Percentiles rank a stretch among this genome's conserved stretches.
phyloP scores from a whole-genome alignment of 2,329 filamentous ascomycete species.

The Ilyonectria destructans region DNA sequence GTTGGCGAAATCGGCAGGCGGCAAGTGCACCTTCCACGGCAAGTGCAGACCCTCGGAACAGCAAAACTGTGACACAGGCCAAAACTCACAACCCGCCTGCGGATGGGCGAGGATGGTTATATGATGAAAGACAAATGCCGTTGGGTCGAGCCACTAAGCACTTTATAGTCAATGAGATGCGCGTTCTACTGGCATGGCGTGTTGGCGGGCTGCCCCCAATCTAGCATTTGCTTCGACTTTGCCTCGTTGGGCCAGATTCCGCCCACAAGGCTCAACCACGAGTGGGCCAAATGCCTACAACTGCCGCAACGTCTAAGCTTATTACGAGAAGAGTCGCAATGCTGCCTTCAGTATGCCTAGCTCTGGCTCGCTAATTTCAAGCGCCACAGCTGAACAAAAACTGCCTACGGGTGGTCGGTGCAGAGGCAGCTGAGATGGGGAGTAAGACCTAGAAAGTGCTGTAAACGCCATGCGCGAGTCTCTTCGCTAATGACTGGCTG shows the following conservation, averaged over 20 bases:
- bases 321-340: background rate
- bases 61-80: background rate
- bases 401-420: background rate
- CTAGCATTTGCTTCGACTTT: background rate
- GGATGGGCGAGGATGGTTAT: background rate
- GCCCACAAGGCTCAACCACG: slow-evolving; percentile 4
- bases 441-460: background rate
- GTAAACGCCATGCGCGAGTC: background rate
- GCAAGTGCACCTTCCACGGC: slow-evolving; percentile 3
- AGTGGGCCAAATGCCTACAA: slow-evolving; percentile 1
- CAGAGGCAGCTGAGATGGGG: background rate
- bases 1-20: background rate
- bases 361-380: background rate
- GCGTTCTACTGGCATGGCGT: slow-evolving; percentile 14
- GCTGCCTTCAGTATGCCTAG: background rate
- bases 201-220: slow-evolving; percentile 4
- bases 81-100: no score
- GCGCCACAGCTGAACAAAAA: slow-evolving; percentile 1
- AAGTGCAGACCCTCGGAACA: background rate
- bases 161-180: slow-evolving; percentile 15
- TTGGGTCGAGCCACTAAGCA: slow-evolving; percentile 3
- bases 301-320: background rate
- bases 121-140: background rate
- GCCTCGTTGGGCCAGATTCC: slow-evolving; percentile 6
- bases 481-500: background rate